phyloP scores from a whole-genome alignment of 2,329 filamentous ascomycete species.

The Polychaeton citri region DNA sequence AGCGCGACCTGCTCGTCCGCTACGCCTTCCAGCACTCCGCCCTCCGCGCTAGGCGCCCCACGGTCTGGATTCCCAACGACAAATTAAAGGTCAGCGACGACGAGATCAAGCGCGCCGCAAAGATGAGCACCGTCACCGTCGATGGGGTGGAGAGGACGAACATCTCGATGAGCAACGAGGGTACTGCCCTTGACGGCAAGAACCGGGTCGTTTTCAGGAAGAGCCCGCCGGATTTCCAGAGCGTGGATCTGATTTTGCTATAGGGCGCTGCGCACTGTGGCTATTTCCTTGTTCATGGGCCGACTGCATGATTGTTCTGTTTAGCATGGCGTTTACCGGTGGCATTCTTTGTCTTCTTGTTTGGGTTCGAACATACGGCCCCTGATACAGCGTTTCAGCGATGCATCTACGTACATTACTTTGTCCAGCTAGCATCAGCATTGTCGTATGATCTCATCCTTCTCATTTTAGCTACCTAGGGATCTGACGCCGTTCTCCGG shows the following conservation, averaged over 20 bases:
- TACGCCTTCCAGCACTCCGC: conserved; percentile 87
- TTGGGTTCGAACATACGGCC: too few species aligned
- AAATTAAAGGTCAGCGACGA: conserved; percentile 84
- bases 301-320: too few species aligned
- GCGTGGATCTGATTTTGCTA: conserved; percentile 73
- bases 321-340: too few species aligned
- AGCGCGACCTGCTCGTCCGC: conserved; percentile 71
- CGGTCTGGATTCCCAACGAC: conserved; percentile 88
- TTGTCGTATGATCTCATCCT: too few species aligned
- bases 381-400: too few species aligned
- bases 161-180: conserved; percentile 91
- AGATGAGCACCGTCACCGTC: conserved; percentile 51
- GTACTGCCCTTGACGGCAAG: conserved; percentile 74
- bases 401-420: too few species aligned
- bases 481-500: too few species aligned
- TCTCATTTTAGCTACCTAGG: too few species aligned
- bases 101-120: conserved; percentile 66
- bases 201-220: conserved; percentile 70
- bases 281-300: too few species aligned
- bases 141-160: conserved; percentile 14
- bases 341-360: too few species aligned
- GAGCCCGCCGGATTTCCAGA: conserved; percentile 57
- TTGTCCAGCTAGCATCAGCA: too few species aligned
- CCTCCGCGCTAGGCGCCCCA: conserved; percentile 68
- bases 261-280: conserved; percentile 30